Conservation (phyloP, 2,329 filamentous ascomycete species). For the Seiridium unicorne region DNA sequence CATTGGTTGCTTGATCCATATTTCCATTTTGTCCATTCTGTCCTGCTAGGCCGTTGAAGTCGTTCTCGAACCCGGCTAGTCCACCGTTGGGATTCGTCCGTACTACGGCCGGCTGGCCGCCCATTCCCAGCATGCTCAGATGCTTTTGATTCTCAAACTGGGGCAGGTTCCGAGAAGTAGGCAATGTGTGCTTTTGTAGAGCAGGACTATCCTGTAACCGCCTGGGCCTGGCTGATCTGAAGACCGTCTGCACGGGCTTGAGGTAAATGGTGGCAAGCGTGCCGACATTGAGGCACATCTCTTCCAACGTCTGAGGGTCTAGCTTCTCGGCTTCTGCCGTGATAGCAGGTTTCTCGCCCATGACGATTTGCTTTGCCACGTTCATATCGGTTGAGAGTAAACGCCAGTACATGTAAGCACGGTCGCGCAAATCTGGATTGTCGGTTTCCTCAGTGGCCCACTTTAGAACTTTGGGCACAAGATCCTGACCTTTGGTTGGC, state of each 20-base stretch:
- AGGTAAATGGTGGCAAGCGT: slow-evolving; percentile 96
- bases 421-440: slow-evolving; percentile 91
- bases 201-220: slow-evolving; percentile 81
- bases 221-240: slow-evolving; percentile 80
- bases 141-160: slow-evolving; percentile 56
- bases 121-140: slow-evolving; percentile 57
- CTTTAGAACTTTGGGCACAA: slow-evolving; percentile 93
- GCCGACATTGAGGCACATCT: slow-evolving; percentile 95
- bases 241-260: slow-evolving; percentile 96
- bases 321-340: slow-evolving; percentile 94
- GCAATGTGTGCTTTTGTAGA: slow-evolving; percentile 70
- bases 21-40: slow-evolving; percentile 35
- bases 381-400: slow-evolving; percentile 89
- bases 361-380: slow-evolving; percentile 82
- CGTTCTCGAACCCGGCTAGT: slow-evolving; percentile 18
- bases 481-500: slow-evolving; percentile 87
- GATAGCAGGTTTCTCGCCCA: slow-evolving; percentile 96
- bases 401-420: slow-evolving; percentile 99
- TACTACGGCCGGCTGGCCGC: slow-evolving; percentile 49
- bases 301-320: slow-evolving; percentile 86
- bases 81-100: slow-evolving; percentile 29
- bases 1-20: slow-evolving; percentile 71
- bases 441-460: slow-evolving; percentile 99
- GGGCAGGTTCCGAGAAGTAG: slow-evolving; percentile 51
- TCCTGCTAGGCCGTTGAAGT: slow-evolving; percentile 10